A percentile compares a stretch with the other conserved stretches of the same genome.
Conservation (phyloP, 192 early-diverging fungal genomes). For the Gryganskiella cystojenkinii region DNA sequence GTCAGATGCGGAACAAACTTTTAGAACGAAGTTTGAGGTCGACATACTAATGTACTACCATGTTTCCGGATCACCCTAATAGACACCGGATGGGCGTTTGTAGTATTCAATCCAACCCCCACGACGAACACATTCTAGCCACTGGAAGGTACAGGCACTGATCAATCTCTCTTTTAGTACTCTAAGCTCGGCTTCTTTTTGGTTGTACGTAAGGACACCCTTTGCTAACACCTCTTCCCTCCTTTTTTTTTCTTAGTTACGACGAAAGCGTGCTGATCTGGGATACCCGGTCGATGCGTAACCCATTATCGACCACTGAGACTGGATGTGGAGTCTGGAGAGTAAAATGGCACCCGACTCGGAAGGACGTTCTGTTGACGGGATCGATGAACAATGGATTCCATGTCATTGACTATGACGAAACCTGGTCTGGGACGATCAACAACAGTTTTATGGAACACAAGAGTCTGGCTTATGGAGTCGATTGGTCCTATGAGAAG, state of each 20-base stretch:
- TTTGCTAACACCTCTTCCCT: conserved; percentile 1
- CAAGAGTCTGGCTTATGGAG: conserved; percentile 80
- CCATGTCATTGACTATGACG: conserved; percentile 74
- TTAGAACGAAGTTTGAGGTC: background rate
- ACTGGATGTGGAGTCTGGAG: conserved; percentile 95
- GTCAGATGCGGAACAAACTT: background rate
- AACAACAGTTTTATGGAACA: conserved; percentile 73
- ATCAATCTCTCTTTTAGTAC: background rate
- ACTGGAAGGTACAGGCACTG: conserved; percentile 76
- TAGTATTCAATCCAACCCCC: conserved; percentile 88
- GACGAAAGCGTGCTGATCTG: conserved; percentile 91
- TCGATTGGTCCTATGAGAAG: conserved; percentile 74
- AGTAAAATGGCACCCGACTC: conserved; percentile 92
- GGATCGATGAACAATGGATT: conserved; percentile 95
- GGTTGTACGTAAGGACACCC: background rate
- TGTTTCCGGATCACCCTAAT: background rate
- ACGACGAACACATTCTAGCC: conserved; percentile 79
- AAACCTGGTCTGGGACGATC: conserved; percentile 18
- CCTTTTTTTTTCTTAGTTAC: conserved; percentile 68
- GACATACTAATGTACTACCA: background rate
- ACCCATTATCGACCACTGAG: conserved; percentile 71
- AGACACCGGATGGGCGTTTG: conserved; percentile 93
- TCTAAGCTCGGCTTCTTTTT: background rate
- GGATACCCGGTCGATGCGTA: conserved; percentile 89
- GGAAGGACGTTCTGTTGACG: conserved; percentile 69